Evolutionary conservation across 495 filamentous ascomycete species (phyloP), one percentile per base, ranked within the genome.

Genomic region (Penicillium robsamsonii): DNA sequence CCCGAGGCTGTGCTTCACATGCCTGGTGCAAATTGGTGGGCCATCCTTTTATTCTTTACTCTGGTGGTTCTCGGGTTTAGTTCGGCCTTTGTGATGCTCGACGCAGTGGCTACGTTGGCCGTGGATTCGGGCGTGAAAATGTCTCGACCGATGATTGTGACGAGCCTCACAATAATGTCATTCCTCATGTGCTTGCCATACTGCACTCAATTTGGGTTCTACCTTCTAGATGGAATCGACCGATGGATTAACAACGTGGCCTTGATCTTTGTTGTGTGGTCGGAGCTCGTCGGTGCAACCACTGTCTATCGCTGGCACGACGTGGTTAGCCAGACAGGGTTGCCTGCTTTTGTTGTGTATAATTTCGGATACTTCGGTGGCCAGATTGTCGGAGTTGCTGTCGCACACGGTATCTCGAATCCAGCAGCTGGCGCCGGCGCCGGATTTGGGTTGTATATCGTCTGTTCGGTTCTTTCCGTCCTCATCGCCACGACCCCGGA

Each of bases 11-110:
- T 76, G 7, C 43, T 68, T 2, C 63, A 71, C 33, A 73, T 76
- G 69, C 73, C 71, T 3, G 73, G 66, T 12, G 54, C 73, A 12
- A 76, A 75, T 40, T 73, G 67, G 57, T 75, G 70, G 69, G 69
- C 72, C 1, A 58, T 72, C 18, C 61, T 74, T 6, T 56, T 74
- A 0, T 76, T 76, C 52, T 66, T 71, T 63, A 74, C 70, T 0
- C 60, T 74, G 12, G 65, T 68, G 12, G 65, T 68, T 1, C 57
- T 68, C 13, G 62, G 62, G 0, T 68, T 68, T 15, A 62, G 59
- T 27, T 68, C 62, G 0, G 62, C 65, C 1, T 68, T 68, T 24
- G 65, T 65, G 38, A 68, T 68, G 65, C 59, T 65, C 22, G 62
- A 68, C 33, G 65, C 62, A 9, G 59, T 56, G 4, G 59, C 65